A percentile compares a stretch with the other conserved stretches of the same genome.
phyloP scores from a whole-genome alignment of 1,284 basidiomycete genomes.

The Porodaedalea pini region DNA sequence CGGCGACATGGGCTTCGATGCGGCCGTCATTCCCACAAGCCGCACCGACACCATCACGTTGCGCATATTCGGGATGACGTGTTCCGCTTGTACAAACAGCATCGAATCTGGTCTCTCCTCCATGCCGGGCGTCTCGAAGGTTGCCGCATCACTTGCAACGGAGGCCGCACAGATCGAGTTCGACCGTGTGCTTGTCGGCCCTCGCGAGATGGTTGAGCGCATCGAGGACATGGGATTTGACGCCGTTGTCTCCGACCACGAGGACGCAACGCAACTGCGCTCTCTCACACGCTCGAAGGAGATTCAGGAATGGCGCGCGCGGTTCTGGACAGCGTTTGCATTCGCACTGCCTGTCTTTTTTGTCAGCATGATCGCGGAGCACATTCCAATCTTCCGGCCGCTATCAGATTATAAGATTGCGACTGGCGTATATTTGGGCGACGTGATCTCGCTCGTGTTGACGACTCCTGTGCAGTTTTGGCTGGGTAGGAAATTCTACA shows the following conservation, averaged over 20 bases:
- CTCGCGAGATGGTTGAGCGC: constrained; percentile 82
- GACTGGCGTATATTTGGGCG: constrained; percentile 77
- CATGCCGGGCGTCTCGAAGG: constrained; percentile 73
- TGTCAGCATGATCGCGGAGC: constrained; percentile 84
- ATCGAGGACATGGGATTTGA: constrained; percentile 91
- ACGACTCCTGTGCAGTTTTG: constrained; percentile 94
- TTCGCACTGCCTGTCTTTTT: constrained; percentile 95
- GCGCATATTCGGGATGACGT: constrained; percentile 89
- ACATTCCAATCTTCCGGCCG: constrained; percentile 56
- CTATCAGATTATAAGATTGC: constrained; percentile 50
- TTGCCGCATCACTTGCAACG: constrained; percentile 70
- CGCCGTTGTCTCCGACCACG: constrained; percentile 79
- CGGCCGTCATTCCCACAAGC: constrained; percentile 63
- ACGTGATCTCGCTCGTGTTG: constrained; percentile 77
- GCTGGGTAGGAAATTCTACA: constrained; percentile 86
- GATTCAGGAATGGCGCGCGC: constrained; percentile 84
- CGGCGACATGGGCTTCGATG: constrained; percentile 90
- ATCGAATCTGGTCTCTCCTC: constrained; percentile 70
- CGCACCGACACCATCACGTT: constrained; percentile 67
- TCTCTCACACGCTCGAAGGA: constrained; percentile 92
- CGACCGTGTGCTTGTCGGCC: constrained; percentile 70
- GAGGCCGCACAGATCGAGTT: constrained; percentile 76
- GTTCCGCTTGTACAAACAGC: constrained; percentile 75
- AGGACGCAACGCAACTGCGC: constrained; percentile 83
- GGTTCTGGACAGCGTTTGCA: constrained; percentile 70